phyloP scores from a whole-genome alignment of 129 eudicot species.

The Flaveria linearis region DNA sequence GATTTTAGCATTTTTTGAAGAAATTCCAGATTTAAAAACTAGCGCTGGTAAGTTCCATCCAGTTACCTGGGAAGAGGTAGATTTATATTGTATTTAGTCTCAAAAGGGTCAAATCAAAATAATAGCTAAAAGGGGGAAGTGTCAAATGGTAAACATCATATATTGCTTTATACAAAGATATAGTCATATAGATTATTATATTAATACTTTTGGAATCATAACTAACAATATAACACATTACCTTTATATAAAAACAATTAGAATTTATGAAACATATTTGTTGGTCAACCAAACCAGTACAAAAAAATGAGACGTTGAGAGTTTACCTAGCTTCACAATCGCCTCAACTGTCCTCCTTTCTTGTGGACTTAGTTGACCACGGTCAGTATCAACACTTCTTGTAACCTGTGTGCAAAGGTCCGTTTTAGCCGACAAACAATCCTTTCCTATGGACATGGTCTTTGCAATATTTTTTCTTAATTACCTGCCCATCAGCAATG shows the following conservation, averaged over 20 bases:
- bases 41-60: background rate
- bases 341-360: slow-evolving; percentile 89
- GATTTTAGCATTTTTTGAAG: slow-evolving; percentile 10
- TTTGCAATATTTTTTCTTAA: background rate
- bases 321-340: slow-evolving; percentile 87
- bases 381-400: slow-evolving; percentile 86
- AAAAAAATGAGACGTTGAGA: background rate
- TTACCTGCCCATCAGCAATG: slow-evolving; percentile 98
- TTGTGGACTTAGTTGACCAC: slow-evolving; percentile 80
- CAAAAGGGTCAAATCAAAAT: background rate
- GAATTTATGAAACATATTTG: background rate
- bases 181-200: background rate
- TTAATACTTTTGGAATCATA: background rate
- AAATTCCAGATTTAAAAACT: background rate
- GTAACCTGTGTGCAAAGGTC: slow-evolving; percentile 61
- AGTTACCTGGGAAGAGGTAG: background rate
- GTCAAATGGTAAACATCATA: background rate
- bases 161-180: background rate
- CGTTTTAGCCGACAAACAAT: background rate
- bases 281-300: background rate
- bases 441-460: background rate
- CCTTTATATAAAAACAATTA: background rate
- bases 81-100: background rate
- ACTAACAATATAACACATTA: background rate
- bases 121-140: background rate